Evolutionary conservation across 495 filamentous ascomycete genomes (phyloP), one percentile per base, ranked within the genome.

Genomic region (Cercophora newfieldiana): DNA sequence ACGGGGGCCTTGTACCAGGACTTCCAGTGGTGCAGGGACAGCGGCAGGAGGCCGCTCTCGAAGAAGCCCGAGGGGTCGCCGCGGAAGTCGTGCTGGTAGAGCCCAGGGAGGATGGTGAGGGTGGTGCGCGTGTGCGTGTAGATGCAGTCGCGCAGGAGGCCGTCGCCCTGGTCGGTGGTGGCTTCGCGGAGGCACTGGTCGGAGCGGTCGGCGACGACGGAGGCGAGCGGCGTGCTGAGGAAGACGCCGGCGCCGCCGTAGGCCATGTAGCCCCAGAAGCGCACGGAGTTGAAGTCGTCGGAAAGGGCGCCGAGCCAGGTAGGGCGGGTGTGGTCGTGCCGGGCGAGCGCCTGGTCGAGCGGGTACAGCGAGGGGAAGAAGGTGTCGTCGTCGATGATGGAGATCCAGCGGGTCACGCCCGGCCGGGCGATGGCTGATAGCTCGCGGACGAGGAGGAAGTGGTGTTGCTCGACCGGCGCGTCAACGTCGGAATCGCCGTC

Each of bases 211-310:
- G 79, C 79, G 21, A 91, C 72, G 50, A 83, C 72, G 21, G 79
- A 76, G 7, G 87, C 83, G 12, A 91, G 79, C 8, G 88, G 84
- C 53, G 82, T 76, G 18, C 84, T 87, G 29, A 92, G 75, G 66
- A 90, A 91, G 22, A 89, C 80, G 69, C 89, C 89, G 19, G 87
- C 89, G 65, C 89, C 89, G 64, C 89, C 89, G 69, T 86, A 91
- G 16, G 87, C 88, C 77, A 89, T 87, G 70, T 85, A 80, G 2
- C 89, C 89, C 70, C 86, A 90, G 21, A 73, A 80, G 24, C 80
- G 75, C 12, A 90, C 83, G 62, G 86, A 82, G 73, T 79, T 76
- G 67, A 83, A 85, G 69, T 87, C 85, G 67, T 92, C 89, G 0
- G 88, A 88, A 18, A 88, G 78, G 12, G 84, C 85, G 54, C 87